Evolutionary conservation across 495 filamentous ascomycete genomes (phyloP).

Genomic region (Tuber calosporum): DNA sequence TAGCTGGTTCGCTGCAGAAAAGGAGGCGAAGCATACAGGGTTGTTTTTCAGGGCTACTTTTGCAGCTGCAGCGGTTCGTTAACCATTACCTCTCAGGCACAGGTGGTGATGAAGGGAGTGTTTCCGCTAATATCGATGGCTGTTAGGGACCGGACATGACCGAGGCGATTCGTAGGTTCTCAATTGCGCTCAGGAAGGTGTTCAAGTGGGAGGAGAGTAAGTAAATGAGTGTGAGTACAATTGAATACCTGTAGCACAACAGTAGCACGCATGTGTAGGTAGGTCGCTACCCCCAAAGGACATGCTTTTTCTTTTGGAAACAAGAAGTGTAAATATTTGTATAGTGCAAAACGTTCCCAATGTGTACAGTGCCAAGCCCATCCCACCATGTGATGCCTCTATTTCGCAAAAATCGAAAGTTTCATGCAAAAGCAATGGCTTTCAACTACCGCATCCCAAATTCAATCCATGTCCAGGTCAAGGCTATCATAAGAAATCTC

Average conservation of each 20-base stretch:
- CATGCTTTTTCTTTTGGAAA: not conserved
- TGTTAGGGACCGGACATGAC: constrained; percentile 56
- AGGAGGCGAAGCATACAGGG: constrained; percentile 44
- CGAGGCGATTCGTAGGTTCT: constrained; percentile 71
- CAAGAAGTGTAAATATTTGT: not conserved
- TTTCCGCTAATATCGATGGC: constrained; percentile 1
- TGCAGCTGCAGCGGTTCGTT: constrained; percentile 60
- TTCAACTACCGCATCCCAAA: too few relatives aligned
- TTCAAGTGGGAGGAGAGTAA: constrained; percentile 48
- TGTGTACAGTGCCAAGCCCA: too few relatives aligned
- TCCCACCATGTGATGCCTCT: too few relatives aligned
- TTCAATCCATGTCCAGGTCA: too few relatives aligned
- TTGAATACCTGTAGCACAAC: not conserved
- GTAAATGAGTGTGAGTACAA: not conserved
- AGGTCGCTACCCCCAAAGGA: not conserved
- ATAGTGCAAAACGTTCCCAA: too few relatives aligned
- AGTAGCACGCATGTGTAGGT: not conserved
- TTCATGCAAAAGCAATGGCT: too few relatives aligned
- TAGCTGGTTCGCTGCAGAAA: constrained; percentile 77
- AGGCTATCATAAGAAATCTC: too few relatives aligned
- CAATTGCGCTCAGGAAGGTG: constrained; percentile 57
- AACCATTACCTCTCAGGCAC: not conserved
- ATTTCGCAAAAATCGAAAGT: too few relatives aligned
- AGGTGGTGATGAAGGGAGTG: not conserved
- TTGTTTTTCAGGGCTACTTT: constrained; percentile 87